Percentiles rank a stretch among this genome's conserved stretches.
Conservation (phyloP, 192 early-diverging fungal genomes). For the Phycomyces nitens region DNA sequence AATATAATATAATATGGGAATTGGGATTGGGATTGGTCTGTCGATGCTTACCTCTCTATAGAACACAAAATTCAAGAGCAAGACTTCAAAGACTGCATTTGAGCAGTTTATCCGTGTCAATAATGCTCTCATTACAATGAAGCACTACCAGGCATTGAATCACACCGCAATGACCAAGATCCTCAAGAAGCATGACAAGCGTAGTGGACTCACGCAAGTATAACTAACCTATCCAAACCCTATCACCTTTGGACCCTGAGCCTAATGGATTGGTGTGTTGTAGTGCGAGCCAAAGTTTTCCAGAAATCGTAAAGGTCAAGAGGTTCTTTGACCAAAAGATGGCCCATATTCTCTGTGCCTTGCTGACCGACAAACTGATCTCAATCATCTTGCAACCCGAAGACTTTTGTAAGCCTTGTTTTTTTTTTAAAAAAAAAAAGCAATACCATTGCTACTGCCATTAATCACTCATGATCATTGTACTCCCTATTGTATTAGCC, state of each 20-base stretch:
- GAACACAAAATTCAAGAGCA: conserved; percentile 4
- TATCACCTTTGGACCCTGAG: not conserved
- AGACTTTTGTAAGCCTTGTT: conserved; percentile 54
- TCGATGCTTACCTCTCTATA: conserved; percentile 4
- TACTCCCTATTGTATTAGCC: conserved; percentile 11
- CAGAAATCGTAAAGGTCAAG: conserved; percentile 42
- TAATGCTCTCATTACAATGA: conserved; percentile 65
- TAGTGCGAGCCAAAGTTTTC: conserved; percentile 52
- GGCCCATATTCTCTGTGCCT: conserved; percentile 57
- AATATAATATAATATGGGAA: no score
- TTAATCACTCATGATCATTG: not conserved
- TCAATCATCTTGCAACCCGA: conserved; percentile 79
- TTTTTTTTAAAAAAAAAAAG: no score
- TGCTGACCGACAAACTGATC: conserved; percentile 59
- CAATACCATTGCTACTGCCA: not conserved
- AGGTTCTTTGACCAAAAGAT: conserved; percentile 55
- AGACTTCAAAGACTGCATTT: conserved; percentile 33
- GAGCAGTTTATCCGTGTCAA: conserved; percentile 64
- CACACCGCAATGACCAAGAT: conserved; percentile 79
- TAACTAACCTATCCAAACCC: no score
- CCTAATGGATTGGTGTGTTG: no score
- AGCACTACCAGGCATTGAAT: conserved; percentile 76
- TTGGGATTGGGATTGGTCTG: no score
- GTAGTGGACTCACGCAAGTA: conserved; percentile 46
- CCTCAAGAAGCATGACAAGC: conserved; percentile 91